Base-by-base conservation (phyloP, 2,329 filamentous ascomycete genomes). In the Exophiala mesophila region DNA sequence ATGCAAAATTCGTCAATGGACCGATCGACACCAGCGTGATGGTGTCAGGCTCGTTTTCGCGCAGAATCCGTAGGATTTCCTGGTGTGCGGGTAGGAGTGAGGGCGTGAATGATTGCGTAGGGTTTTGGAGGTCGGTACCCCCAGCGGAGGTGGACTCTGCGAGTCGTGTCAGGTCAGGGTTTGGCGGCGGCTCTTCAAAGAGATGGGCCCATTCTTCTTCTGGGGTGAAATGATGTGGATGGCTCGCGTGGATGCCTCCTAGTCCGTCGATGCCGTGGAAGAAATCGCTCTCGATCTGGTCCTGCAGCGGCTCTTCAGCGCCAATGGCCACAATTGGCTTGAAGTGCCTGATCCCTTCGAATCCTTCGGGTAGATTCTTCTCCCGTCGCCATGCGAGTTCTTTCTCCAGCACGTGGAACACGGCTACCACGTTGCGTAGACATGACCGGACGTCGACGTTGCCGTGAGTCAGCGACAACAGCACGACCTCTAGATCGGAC, bases 371-470 rank as follows among this genome's bases (percentile, higher is more conserved):
- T 41, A 73, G 76, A 13, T 84, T 84, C 30, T 80, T 76, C 9
- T 77, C 68, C 59, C 78, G 79, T 50, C 92, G 78, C 89, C 89
- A 97, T 54, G 78, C 74, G 55, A 88, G 73, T 67, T 98, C 92
- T 60, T 88, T 86, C 53, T 94, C 88, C 39, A 98, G 76, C 45
- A 94, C 83, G 58, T 96, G 83, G 69, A 98, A 97, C 48, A 97
- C 72, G 17, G 88, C 85, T 28, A 97, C 82, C 12, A 85, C 82
- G 65, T 98, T 98, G 37, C 84, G 81, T 37, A 96, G 73, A 57
- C 88, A 96, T 85, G 80, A 89, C 50, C 88, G 75, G 12, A 95
- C 79, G 54, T 89, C 81, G 16, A 97, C 86, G 61, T 98, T 98
- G 43, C 92, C 92, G 63, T 92, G 96, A 1, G 89, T 95, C 47